Conservation (phyloP, 768 basidiomycete species). For the Pleurotus salmoneostramineus region DNA sequence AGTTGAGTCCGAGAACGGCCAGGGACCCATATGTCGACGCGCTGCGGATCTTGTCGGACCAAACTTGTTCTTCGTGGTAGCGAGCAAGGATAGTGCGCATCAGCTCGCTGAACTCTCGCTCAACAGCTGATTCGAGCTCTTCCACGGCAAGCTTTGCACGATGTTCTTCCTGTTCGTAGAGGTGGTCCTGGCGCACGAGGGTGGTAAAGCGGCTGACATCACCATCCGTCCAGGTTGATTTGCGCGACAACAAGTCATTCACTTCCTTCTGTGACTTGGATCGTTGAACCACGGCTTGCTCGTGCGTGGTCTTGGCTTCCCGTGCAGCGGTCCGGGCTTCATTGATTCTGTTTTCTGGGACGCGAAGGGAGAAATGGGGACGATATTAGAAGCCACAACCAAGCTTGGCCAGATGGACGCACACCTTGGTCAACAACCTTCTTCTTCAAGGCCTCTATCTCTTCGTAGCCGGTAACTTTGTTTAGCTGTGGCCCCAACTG, state of each 20-base stretch:
- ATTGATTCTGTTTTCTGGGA: slow-evolving; percentile 70
- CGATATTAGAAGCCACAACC: slow-evolving; percentile 3
- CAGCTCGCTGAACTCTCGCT: slow-evolving; percentile 81
- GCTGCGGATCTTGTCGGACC: slow-evolving; percentile 98
- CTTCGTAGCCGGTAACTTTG: slow-evolving; percentile 86
- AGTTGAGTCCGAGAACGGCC: slow-evolving; percentile 80
- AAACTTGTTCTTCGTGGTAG: slow-evolving; percentile 98
- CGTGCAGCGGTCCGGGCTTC: slow-evolving; percentile 63
- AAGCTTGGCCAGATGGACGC: slow-evolving; percentile 17
- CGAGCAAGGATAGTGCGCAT: slow-evolving; percentile 86
- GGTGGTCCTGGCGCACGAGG: slow-evolving; percentile 88
- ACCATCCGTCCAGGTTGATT: slow-evolving; percentile 85
- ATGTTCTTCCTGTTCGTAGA: slow-evolving; percentile 75
- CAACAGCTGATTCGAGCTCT: slow-evolving; percentile 74
- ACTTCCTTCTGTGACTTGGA: slow-evolving; percentile 91
- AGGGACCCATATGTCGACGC: slow-evolving; percentile 92
- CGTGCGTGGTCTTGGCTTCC: slow-evolving; percentile 71
- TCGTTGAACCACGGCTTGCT: slow-evolving; percentile 73
- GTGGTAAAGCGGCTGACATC: slow-evolving; percentile 88
- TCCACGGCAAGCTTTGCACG: slow-evolving; percentile 64
- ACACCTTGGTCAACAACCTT: slow-evolving; percentile 80
- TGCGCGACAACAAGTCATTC: slow-evolving; percentile 92
- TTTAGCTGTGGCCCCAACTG: slow-evolving; percentile 79
- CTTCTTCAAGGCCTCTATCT: slow-evolving; percentile 78
- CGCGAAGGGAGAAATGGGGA: slow-evolving; percentile 5